These are phyloP conservation scores for Neonectria magnoliae DNA, from an alignment of 2,329 filamentous ascomycete species.

Conservation along the genomic window DNA sequence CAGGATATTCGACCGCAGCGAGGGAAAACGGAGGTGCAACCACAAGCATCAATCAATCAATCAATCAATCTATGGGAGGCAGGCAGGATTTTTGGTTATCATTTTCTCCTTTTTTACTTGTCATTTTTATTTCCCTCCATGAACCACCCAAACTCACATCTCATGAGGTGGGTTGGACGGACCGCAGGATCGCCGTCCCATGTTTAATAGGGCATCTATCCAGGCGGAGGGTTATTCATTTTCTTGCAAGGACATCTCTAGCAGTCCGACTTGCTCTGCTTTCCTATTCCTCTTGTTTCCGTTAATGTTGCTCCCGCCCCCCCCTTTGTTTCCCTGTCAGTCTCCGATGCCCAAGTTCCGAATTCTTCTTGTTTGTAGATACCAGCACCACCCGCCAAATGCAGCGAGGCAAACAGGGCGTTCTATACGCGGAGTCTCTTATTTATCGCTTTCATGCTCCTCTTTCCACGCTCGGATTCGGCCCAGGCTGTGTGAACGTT, in stretches of 20 bases:
- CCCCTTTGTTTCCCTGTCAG: background rate
- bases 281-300: background rate
- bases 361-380: slow-evolving; percentile 24
- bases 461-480: too few species aligned
- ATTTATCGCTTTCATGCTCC: background rate
- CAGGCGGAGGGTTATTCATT: slow-evolving; percentile 6
- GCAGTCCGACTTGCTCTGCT: slow-evolving; percentile 9
- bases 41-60: slow-evolving; percentile 8
- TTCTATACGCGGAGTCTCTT: slow-evolving; percentile 3
- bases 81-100: slow-evolving; percentile 2
- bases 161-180: slow-evolving; percentile 18
- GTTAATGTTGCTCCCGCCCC: background rate
- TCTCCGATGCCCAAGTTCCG: background rate
- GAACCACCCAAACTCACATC: background rate
- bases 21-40: background rate
- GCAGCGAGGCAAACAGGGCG: slow-evolving; percentile 1
- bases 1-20: slow-evolving; percentile 2
- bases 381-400: slow-evolving; percentile 22
- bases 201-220: background rate
- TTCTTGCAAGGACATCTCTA: slow-evolving; percentile 11
- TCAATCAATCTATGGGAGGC: slow-evolving; percentile 13
- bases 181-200: slow-evolving; percentile 31
- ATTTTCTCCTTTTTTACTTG: slow-evolving; percentile 8
- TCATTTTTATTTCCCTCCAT: slow-evolving; percentile 11
- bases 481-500: too few species aligned